These are phyloP conservation scores for Pleurotus salmoneostramineus DNA, from an alignment of 768 basidiomycete species.

Conservation along the genomic window DNA sequence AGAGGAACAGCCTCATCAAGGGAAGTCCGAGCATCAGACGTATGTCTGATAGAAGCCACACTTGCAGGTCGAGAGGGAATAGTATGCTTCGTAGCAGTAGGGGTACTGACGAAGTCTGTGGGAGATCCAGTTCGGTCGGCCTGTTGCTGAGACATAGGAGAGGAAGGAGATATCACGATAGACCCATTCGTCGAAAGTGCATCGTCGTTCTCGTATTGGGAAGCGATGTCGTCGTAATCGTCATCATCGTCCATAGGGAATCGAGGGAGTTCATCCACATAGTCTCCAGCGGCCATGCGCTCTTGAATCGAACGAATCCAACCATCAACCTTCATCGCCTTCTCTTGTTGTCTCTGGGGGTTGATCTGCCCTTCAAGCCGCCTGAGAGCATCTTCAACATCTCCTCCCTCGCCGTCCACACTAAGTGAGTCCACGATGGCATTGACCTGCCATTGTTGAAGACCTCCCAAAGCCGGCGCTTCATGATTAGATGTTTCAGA, in stretches of 20 bases:
- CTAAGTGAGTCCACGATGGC: conserved; percentile 71
- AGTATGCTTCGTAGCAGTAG: conserved; percentile 27
- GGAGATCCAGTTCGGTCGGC: not conserved
- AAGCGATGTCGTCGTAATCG: conserved; percentile 18
- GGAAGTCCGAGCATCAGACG: conserved; percentile 34
- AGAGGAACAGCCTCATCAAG: conserved; percentile 61
- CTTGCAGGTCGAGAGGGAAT: conserved; percentile 24
- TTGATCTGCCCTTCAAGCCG: conserved; percentile 87
- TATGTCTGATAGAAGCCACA: conserved; percentile 14
- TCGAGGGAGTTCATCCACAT: conserved; percentile 56
- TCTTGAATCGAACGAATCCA: conserved; percentile 76
- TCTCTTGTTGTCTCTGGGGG: conserved; percentile 62
- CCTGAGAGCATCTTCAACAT: conserved; percentile 77
- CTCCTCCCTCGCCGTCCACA: conserved; percentile 73
- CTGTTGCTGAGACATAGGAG: not conserved
- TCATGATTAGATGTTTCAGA: conserved; percentile 39
- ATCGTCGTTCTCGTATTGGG: conserved; percentile 13
- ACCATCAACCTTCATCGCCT: conserved; percentile 72
- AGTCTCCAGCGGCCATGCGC: conserved; percentile 61
- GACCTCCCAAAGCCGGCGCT: conserved; percentile 38
- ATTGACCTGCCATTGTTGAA: conserved; percentile 84
- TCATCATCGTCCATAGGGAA: conserved; percentile 47
- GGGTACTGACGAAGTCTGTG: conserved; percentile 23
- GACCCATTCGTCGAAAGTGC: conserved; percentile 15
- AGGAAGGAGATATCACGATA: not conserved